These are phyloP conservation scores for Coemansia sp. DNA, from an alignment of 192 early-diverging fungal genomes.

Conservation along the genomic window DNA sequence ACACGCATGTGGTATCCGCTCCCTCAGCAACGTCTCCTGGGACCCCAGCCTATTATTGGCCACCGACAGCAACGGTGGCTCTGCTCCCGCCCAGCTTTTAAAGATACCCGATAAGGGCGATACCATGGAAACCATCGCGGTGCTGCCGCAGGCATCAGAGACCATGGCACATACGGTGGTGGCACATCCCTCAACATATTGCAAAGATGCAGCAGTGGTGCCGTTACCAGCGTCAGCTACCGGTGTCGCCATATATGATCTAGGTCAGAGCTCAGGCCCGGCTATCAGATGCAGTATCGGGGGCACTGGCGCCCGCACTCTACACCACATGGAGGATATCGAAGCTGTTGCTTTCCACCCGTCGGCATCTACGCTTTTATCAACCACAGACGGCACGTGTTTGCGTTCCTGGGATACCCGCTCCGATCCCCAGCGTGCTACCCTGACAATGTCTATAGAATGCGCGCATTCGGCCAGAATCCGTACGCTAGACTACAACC, in stretches of 20 bases:
- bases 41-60: conserved; percentile 18
- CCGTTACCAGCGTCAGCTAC: background rate
- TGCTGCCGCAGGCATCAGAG: background rate
- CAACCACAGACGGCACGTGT: conserved; percentile 60
- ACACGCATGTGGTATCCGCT: conserved; percentile 24
- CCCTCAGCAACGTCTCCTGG: conserved; percentile 29
- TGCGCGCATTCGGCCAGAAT: conserved; percentile 76
- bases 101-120: conserved; percentile 6
- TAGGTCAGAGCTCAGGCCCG: background rate
- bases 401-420: conserved; percentile 75
- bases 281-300: background rate
- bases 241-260: conserved; percentile 20
- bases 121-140: background rate
- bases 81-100: conserved; percentile 17
- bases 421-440: conserved; percentile 37
- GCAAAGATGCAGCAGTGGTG: background rate
- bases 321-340: conserved; percentile 27
- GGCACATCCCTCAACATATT: background rate
- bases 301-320: conserved; percentile 1
- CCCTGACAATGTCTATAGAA: conserved; percentile 22
- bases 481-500: conserved; percentile 80
- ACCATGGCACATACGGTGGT: background rate
- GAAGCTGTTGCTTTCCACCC: conserved; percentile 38
- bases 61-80: background rate
- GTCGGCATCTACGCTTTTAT: conserved; percentile 28